phyloP scores from a whole-genome alignment of 768 basidiomycete genomes.

The Mrakia gelida region DNA sequence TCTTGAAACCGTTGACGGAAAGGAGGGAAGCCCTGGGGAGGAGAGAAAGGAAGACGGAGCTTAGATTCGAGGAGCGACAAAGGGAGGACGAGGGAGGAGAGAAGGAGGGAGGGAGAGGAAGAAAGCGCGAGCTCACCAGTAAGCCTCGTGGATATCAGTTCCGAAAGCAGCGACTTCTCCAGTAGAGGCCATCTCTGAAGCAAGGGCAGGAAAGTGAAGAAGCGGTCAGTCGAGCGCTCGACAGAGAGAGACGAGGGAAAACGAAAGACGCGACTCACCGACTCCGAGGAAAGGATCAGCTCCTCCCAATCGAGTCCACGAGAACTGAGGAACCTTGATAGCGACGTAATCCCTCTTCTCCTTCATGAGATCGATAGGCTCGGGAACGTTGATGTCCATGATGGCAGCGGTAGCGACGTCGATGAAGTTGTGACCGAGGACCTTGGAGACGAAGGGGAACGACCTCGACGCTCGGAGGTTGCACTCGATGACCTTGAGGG shows the following conservation, averaged over 20 bases:
- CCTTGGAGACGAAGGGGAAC: slow-evolving; percentile 95
- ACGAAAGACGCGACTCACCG: slow-evolving; percentile 53
- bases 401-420: slow-evolving; percentile 88
- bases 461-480: slow-evolving; percentile 96
- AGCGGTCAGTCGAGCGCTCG: not conserved
- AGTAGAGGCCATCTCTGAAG: slow-evolving; percentile 90
- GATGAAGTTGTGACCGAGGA: slow-evolving; percentile 94
- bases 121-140: not conserved
- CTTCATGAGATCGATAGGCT: slow-evolving; percentile 86
- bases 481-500: slow-evolving; percentile 97
- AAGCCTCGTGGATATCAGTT: slow-evolving; percentile 56
- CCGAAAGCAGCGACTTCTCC: slow-evolving; percentile 98
- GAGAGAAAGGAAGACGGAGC: not conserved
- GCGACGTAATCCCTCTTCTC: slow-evolving; percentile 83
- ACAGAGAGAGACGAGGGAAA: not conserved
- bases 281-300: slow-evolving; percentile 78
- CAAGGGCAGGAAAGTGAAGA: not conserved
- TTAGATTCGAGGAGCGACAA: not conserved
- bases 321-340: slow-evolving; percentile 97
- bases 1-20: slow-evolving; percentile 91
- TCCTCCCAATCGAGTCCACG: slow-evolving; percentile 82
- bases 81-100: not conserved
- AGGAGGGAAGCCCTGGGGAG: slow-evolving; percentile 81
- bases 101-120: too few relatives aligned
- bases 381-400: slow-evolving; percentile 76